Conservation (phyloP, 208 protist species). For the Leishmania guyanensis region DNA sequence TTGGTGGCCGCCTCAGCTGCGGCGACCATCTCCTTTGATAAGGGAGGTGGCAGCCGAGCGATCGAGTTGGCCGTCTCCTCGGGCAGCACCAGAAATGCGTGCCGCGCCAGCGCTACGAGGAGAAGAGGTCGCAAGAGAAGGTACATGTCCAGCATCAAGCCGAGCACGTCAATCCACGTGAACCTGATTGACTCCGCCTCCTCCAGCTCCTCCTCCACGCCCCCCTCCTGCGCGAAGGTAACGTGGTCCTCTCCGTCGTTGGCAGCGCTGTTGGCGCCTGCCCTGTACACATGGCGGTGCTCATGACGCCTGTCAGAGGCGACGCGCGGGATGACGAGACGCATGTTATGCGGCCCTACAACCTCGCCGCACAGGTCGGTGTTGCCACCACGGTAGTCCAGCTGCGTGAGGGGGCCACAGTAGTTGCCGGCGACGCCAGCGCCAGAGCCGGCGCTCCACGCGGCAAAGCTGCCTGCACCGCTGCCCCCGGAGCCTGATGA, state of each 20-base stretch:
- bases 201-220: conserved; percentile 24
- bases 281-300: conserved; percentile 26
- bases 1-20: conserved; percentile 20
- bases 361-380: conserved; percentile 17
- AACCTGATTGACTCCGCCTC: conserved; percentile 48
- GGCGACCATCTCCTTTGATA: conserved; percentile 15
- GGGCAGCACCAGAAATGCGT: conserved; percentile 39
- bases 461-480: neutral
- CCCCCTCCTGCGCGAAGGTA: conserved; percentile 19
- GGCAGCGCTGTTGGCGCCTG: neutral
- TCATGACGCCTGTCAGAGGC: conserved; percentile 36
- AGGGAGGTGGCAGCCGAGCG: conserved; percentile 20
- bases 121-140: conserved; percentile 74
- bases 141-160: conserved; percentile 65
- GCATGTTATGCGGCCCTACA: conserved; percentile 38
- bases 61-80: conserved; percentile 26
- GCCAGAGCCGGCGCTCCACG: neutral
- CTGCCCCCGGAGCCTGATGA: conserved; percentile 6
- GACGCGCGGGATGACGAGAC: conserved; percentile 79
- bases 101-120: conserved; percentile 49
- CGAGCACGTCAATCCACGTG: conserved; percentile 72
- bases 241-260: conserved; percentile 20
- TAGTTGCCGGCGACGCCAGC: neutral
- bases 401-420: neutral
- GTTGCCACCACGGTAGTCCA: neutral